Base-by-base conservation (phyloP, 805 yeast genomes). In the Hanseniaspora lindneri region DNA sequence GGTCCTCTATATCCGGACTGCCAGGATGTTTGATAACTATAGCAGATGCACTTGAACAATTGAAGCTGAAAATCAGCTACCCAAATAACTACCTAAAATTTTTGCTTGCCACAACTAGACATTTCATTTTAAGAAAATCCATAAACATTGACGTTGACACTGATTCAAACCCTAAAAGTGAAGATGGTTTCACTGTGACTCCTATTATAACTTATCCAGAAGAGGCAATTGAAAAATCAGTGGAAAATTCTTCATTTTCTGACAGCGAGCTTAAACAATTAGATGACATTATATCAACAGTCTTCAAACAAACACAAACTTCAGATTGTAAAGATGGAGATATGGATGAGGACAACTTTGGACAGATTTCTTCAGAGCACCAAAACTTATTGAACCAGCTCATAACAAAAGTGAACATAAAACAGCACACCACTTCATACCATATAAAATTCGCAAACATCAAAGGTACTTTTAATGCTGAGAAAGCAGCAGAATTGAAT, bases 1-100 rank as follows among this genome's bases (percentile, higher is more conserved):
- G 96, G 96, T 61, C 72, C 5, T 71, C 80, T n/a, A 66, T 86
- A 2, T 85, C 94, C n/a, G 98, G 98, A 0, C 63, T 89, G 6
- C 96, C 97, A 0, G 98, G 98, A 0, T 66, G 85, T 56, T 75
- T 89, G 42, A 66, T 89, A 44, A 85, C 96, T 0, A 69, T 83
- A 13, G 78, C 84, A 50, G 96, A 86, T 55, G 39, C 39, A 11
- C 11, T 24, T 1, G 83, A 85, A 1, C 70, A 73, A 53, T 72
- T 73, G 41, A 69, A 69, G 6, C 60, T 83, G 33, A 71, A 70
- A n/a, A 65, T 85, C 0, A 72, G 65, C 55, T 74, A 77, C 42
- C 75, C 79, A n/a, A 67, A 64, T 39, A 59, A 66, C 2, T 58
- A 76, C 25, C 49, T 74, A 19, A 68, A 72, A 49, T 80, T 76